These are phyloP conservation scores for Kodamaea leandrae DNA, from an alignment of 805 yeast genomes.

Conservation along the genomic window DNA sequence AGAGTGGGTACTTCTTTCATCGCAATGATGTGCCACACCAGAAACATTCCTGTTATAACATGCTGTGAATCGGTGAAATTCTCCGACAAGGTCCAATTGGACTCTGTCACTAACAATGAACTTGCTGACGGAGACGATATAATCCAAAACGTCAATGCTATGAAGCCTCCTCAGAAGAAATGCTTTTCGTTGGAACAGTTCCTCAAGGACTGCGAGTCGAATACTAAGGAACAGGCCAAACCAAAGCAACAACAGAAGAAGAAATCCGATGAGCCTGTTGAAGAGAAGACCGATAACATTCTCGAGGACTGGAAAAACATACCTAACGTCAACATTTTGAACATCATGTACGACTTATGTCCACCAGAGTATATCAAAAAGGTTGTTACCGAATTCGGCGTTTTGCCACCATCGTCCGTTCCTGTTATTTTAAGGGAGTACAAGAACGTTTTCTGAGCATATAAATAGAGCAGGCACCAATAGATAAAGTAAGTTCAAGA, in stretches of 20 bases:
- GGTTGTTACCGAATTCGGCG: constrained; percentile 93
- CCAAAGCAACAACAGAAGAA: constrained; percentile 21
- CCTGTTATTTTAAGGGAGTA: constrained; percentile 96
- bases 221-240: constrained; percentile 14
- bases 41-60: constrained; percentile 90
- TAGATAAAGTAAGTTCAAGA: not conserved
- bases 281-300: constrained; percentile 35
- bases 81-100: constrained; percentile 92
- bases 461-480: not conserved
- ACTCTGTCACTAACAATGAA: constrained; percentile 92
- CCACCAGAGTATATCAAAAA: constrained; percentile 93
- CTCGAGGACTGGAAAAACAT: constrained; percentile 62
- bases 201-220: constrained; percentile 40
- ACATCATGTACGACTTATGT: constrained; percentile 88
- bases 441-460: constrained; percentile 38
- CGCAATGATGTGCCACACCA: constrained; percentile 84
- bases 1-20: constrained; percentile 93
- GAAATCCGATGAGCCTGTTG: constrained; percentile 13
- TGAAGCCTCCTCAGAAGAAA: constrained; percentile 53
- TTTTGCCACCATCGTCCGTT: constrained; percentile 96
- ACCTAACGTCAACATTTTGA: constrained; percentile 68
- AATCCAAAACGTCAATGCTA: constrained; percentile 45
- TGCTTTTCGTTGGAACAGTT: constrained; percentile 68
- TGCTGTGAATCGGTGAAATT: constrained; percentile 95
- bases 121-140: constrained; percentile 77